These are phyloP conservation scores for Corynascus novoguineensis DNA, from an alignment of 495 filamentous ascomycete species.

Conservation along the genomic window DNA sequence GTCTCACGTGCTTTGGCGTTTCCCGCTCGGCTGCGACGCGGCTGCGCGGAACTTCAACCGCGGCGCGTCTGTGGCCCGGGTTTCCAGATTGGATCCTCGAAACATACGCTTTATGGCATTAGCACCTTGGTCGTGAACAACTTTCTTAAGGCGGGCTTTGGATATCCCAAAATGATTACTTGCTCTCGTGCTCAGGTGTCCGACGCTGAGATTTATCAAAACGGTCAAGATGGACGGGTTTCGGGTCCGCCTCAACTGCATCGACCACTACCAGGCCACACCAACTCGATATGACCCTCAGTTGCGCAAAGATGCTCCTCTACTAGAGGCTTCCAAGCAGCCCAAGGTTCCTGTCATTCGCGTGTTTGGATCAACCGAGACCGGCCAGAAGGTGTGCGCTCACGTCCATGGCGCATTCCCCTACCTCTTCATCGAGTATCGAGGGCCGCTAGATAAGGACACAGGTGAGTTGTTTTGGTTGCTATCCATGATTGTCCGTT, in stretches of 20 bases:
- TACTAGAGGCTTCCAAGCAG: conserved; percentile 48
- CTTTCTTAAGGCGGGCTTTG: not conserved
- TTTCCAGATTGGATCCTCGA: not conserved
- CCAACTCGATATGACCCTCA: conserved; percentile 78
- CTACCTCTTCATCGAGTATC: conserved; percentile 88
- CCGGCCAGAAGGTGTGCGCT: conserved; percentile 92
- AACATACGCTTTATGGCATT: not conserved
- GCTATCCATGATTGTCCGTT: not conserved
- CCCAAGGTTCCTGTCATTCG: conserved; percentile 82
- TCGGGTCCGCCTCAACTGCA: conserved; percentile 84
- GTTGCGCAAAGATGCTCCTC: conserved; percentile 53
- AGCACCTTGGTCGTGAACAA: too few species aligned
- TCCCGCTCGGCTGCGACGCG: conserved; percentile 14
- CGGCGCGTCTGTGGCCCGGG: not conserved
- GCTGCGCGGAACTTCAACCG: conserved; percentile 9
- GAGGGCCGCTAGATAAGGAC: conserved; percentile 58
- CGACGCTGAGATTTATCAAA: not conserved
- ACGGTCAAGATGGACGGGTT: conserved; percentile 55
- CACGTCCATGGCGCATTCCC: conserved; percentile 96
- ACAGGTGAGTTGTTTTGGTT: conserved; percentile 49
- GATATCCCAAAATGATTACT: not conserved
- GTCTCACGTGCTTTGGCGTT: conserved; percentile 20
- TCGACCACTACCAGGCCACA: conserved; percentile 82
- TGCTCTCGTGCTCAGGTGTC: not conserved
- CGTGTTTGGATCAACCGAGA: conserved; percentile 89